Base-by-base conservation (phyloP, 1,284 basidiomycete genomes). In the Malassezia sp. region DNA sequence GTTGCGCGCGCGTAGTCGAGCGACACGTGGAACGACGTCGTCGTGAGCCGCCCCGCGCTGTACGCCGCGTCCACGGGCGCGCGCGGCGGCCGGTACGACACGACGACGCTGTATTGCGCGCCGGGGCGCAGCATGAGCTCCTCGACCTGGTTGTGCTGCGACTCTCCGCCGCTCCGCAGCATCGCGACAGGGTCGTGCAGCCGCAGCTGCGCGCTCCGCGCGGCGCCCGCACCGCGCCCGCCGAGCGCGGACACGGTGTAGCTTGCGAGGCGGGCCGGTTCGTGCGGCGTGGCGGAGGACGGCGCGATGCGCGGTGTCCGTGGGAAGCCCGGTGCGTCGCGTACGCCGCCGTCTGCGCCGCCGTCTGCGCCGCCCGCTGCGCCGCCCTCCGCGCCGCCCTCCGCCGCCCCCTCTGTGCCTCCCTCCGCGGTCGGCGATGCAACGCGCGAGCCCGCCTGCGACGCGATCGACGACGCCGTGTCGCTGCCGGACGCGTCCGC, bases 51-150 rank as follows among this genome's bases (percentile, higher is more conserved):
- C 2, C 73, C 74, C 0, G 73, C 66, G 18, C 62, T 66, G 29
- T 53, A 53, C 2, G 59, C 54, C 10, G 51, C 57, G 30, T 71
- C 63, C 37, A 59, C 45, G 5, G 52, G 43, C 30, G 71, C 71
- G 2, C 70, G 57, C 17, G 62, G 54, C 0, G 74, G 74, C 1
- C 72, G 71, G 56, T 73, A 73, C 14, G 73, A 70, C 5, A 75
- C 73, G 29, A 73, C 70, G 10, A 75, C 65, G n/a, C 74, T 65
- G 50, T 75, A 74, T 53, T 74, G 73, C 14, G 71, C 73, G 9
- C 75, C 75, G 2, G 75, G 74, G 5, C 73, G 62, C 54, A 75
- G 71, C 18, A 74, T 68, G n/a, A 75, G 60, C 54, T 75, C 74
- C 52, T 76, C 75, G 15, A 76, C 69, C 48, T 73, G 73, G 39